A percentile compares a stretch with the other conserved stretches of the same genome.
phyloP scores from a whole-genome alignment of 2,329 filamentous ascomycete genomes.

The Incumbomyces lentus region DNA sequence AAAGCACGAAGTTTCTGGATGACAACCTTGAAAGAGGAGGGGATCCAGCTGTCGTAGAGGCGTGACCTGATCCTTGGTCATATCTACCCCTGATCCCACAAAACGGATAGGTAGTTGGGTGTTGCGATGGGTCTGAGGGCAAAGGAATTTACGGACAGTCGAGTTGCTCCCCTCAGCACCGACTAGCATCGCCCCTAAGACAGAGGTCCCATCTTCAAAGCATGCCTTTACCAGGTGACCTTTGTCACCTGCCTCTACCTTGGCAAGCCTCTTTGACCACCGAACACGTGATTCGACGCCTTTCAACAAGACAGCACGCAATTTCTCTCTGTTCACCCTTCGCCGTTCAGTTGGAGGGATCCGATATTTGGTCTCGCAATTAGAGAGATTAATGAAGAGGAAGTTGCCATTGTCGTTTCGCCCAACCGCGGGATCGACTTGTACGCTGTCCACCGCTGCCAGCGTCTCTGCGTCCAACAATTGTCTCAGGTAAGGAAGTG shows the following conservation, averaged over 20 bases:
- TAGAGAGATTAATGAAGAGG: conserved; percentile 24
- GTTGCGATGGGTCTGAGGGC: not conserved
- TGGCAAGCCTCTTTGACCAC: conserved; percentile 22
- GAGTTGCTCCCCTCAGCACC: conserved; percentile 24
- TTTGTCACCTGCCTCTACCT: not conserved
- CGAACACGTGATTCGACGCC: conserved; percentile 18
- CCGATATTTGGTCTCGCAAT: conserved; percentile 22
- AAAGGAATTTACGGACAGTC: conserved; percentile 14
- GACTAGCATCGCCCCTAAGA: conserved; percentile 18
- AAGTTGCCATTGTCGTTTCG: conserved; percentile 22
- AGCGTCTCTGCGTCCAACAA: conserved; percentile 21
- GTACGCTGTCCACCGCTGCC: conserved; percentile 18
- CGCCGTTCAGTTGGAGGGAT: conserved; percentile 23
- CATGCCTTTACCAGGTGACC: conserved; percentile 5
- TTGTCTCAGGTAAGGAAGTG: conserved; percentile 16
- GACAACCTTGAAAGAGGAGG: conserved; percentile 19
- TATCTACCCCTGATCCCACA: conserved; percentile 9
- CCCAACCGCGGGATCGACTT: conserved; percentile 23
- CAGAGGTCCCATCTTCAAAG: conserved; percentile 17
- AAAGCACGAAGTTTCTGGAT: conserved; percentile 12
- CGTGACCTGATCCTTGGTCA: conserved; percentile 9
- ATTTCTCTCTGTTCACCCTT: conserved; percentile 23
- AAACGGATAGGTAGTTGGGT: conserved; percentile 10
- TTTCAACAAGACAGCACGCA: conserved; percentile 22
- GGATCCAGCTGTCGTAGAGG: conserved; percentile 11